phyloP scores from a whole-genome alignment of 2,329 filamentous ascomycete species.

The Albophoma yamanashiensis region DNA sequence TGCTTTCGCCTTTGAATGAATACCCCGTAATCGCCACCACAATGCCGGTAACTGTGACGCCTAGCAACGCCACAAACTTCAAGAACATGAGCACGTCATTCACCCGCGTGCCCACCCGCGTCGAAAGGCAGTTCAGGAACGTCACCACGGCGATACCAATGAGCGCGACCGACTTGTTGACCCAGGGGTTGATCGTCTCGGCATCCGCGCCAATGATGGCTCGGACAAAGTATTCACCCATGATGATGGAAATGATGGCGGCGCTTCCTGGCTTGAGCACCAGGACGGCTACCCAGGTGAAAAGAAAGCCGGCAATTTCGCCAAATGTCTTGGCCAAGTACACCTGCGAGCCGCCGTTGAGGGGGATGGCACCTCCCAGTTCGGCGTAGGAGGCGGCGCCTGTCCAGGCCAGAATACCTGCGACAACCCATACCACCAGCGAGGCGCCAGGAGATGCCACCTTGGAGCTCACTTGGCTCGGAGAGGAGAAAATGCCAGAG shows the following conservation, averaged over 20 bases:
- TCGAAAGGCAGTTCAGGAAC: conserved; percentile 82
- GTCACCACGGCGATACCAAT: conserved; percentile 68
- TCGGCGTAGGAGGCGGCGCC: conserved; percentile 93
- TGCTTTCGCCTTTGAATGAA: conserved; percentile 65
- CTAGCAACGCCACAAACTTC: conserved; percentile 84
- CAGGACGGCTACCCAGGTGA: conserved; percentile 90
- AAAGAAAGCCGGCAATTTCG: conserved; percentile 84
- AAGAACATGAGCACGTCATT: conserved; percentile 95
- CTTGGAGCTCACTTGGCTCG: conserved; percentile 83
- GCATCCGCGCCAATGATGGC: conserved; percentile 81
- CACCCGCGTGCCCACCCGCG: conserved; percentile 72
- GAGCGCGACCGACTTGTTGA: conserved; percentile 81
- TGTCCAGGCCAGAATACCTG: conserved; percentile 91
- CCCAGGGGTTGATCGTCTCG: conserved; percentile 70
- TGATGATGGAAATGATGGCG: conserved; percentile 94
- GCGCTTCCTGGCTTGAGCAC: conserved; percentile 89
- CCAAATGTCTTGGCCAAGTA: conserved; percentile 96
- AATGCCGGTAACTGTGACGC: conserved; percentile 77
- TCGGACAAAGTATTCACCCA: conserved; percentile 92
- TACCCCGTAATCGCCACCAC: conserved; percentile 81
- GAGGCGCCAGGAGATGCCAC: conserved; percentile 86
- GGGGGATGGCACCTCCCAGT: conserved; percentile 84
- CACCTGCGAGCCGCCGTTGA: conserved; percentile 89
- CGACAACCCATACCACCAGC: conserved; percentile 82
- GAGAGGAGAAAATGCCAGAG: conserved; percentile 91